These are phyloP conservation scores for Penicillium griseofulvum DNA, from an alignment of 2,329 filamentous ascomycete species.

Conservation along the genomic window DNA sequence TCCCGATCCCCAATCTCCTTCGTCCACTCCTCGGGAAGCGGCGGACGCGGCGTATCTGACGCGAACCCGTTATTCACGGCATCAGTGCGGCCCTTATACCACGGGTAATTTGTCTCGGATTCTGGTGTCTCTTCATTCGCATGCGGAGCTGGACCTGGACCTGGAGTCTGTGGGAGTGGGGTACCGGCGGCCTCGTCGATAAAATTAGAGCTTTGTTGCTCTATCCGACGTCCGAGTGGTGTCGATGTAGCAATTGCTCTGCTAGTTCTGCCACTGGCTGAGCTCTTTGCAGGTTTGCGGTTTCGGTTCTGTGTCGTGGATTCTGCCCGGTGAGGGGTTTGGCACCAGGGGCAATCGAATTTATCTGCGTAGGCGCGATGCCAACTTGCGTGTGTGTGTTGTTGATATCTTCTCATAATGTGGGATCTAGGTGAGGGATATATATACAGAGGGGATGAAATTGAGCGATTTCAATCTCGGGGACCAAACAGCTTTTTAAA, in stretches of 20 bases:
- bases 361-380: slow-evolving; percentile 4
- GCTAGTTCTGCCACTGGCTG: background rate
- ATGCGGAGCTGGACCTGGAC: background rate
- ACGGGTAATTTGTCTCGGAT: background rate
- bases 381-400: slow-evolving; percentile 11
- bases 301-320: background rate
- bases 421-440: background rate
- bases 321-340: background rate
- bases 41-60: background rate
- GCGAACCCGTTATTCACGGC: background rate
- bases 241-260: background rate
- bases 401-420: slow-evolving; percentile 8
- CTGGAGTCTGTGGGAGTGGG: background rate
- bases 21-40: slow-evolving; percentile 6
- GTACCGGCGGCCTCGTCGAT: background rate
- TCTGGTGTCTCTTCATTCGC: background rate
- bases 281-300: background rate
- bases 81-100: background rate
- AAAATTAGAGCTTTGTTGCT: background rate
- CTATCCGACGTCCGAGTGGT: background rate
- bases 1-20: background rate
- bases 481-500: slow-evolving; percentile 2
- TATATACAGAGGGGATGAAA: background rate
- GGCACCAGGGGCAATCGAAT: slow-evolving; percentile 8
- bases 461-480: background rate